Evolutionary conservation across 768 basidiomycete species (phyloP), one percentile per base, ranked within the genome.

Genomic region (Panus rudis): DNA sequence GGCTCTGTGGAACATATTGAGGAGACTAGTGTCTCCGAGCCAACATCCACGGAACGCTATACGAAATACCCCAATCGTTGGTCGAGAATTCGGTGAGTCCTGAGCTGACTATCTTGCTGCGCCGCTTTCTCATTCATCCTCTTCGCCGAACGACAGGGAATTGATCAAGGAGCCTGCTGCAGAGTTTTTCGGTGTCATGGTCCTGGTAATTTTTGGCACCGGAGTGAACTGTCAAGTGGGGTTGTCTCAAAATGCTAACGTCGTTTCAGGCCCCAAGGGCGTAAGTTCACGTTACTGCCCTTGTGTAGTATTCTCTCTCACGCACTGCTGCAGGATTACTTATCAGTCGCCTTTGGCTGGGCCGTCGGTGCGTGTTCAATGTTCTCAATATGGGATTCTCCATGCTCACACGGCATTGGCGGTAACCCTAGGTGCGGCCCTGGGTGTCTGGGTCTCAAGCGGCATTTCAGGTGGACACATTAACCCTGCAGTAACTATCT

Each of bases 401-500:
- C 26, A n/a, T 25, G 21, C 26, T 32, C 8, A 16, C 20, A 4
- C 37, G 5, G 23, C 41, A 27, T 19, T 49, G 3, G 37, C 38
- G 23, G 23, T 38, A 22, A 34, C 21, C 23, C 14, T 51, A 70
- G 69, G 81, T 20, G 66, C 75, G 3, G 74, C 78, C 7, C 64
- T 85, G 58, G 84, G 81, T 24, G 81, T 81, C 8, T 86, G 80
- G 81, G 69, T 78, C 3, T 71, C 72, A 17, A 72, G 71, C 38
- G 78, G 79, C 35, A 71, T 84, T 44, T 84, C 84, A 35, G 84
- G 81, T 5, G 84, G 82, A 22, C 84, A 88, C 45, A 58, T 66
- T 42, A 67, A 67, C 38, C 65, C 66, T 12, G 63, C 65, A 2
- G 63, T 89, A 20, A 91, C 88, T 14, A 61, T 91, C 39, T 71